These are phyloP conservation scores for Aureobasidium sp. DNA, from an alignment of 2,329 filamentous ascomycete species.

Conservation along the genomic window DNA sequence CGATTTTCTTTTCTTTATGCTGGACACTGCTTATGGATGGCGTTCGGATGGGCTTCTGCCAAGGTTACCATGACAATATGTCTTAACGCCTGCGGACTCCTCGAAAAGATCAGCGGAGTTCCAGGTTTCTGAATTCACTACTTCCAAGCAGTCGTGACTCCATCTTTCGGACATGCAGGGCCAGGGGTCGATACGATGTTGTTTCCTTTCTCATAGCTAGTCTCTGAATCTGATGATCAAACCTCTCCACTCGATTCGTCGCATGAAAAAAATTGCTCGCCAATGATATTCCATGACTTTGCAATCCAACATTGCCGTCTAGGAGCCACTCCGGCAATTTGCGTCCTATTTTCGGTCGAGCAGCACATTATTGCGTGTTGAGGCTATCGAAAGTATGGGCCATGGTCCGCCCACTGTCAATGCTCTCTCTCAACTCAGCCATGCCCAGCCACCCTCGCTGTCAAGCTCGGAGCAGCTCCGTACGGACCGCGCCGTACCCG, in stretches of 20 bases:
- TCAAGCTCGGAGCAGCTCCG: not conserved
- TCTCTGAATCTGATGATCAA: slow-evolving; percentile 1
- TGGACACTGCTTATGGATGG: not conserved
- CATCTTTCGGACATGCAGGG: not conserved
- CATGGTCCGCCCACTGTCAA: not conserved
- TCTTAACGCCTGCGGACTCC: slow-evolving; percentile 3
- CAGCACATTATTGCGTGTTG: not conserved
- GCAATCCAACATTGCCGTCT: not conserved
- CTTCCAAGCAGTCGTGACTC: not conserved
- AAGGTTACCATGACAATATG: slow-evolving; percentile 6
- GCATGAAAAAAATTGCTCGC: not conserved
- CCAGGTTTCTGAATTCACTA: not conserved
- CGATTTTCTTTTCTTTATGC: not conserved
- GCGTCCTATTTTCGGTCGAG: not conserved
- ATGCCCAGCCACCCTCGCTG: not conserved
- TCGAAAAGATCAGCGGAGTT: slow-evolving; percentile 4
- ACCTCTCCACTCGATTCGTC: not conserved
- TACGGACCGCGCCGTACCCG: slow-evolving; percentile 1
- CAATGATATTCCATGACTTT: not conserved
- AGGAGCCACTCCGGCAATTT: not conserved
- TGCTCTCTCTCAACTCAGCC: not conserved
- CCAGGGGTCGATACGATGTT: slow-evolving; percentile 1
- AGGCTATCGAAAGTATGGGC: not conserved
- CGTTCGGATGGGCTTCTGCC: not conserved
- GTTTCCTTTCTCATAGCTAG: slow-evolving; percentile 9